These are phyloP conservation scores for Neurospora discreta DNA, from an alignment of 495 filamentous ascomycete species.

Conservation along the genomic window DNA sequence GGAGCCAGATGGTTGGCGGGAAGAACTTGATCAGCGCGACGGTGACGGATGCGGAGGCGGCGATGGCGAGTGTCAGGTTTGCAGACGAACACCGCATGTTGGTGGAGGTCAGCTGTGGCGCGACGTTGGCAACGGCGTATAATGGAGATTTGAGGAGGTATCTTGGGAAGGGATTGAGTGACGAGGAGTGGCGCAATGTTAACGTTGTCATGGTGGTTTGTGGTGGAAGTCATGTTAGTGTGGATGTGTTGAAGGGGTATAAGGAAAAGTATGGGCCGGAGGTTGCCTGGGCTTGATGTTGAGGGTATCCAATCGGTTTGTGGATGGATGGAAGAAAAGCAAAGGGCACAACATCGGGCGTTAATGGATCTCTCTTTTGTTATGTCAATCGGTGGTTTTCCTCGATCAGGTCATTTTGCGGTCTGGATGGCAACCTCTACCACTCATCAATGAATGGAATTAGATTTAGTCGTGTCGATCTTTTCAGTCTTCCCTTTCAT, in stretches of 20 bases:
- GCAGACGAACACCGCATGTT: conserved; percentile 74
- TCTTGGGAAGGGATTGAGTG: conserved; percentile 45
- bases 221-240: conserved; percentile 66
- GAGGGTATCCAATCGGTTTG: not conserved
- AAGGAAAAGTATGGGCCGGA: conserved; percentile 37
- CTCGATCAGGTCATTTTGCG: not conserved
- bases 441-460: not conserved
- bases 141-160: conserved; percentile 49
- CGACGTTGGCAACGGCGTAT: conserved; percentile 58
- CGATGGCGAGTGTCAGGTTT: conserved; percentile 60
- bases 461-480: not conserved
- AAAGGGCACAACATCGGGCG: not conserved
- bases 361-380: not conserved
- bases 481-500: conserved; percentile 3
- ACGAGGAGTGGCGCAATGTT: conserved; percentile 41
- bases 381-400: not conserved
- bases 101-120: conserved; percentile 79
- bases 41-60: conserved; percentile 70
- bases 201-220: conserved; percentile 82
- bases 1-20: conserved; percentile 26
- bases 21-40: conserved; percentile 53
- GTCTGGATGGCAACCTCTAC: not conserved
- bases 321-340: not conserved
- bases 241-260: conserved; percentile 55
- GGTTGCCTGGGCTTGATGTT: not conserved